Conservation (phyloP, 768 basidiomycete species). For the Phlegmacium glaucopus region DNA sequence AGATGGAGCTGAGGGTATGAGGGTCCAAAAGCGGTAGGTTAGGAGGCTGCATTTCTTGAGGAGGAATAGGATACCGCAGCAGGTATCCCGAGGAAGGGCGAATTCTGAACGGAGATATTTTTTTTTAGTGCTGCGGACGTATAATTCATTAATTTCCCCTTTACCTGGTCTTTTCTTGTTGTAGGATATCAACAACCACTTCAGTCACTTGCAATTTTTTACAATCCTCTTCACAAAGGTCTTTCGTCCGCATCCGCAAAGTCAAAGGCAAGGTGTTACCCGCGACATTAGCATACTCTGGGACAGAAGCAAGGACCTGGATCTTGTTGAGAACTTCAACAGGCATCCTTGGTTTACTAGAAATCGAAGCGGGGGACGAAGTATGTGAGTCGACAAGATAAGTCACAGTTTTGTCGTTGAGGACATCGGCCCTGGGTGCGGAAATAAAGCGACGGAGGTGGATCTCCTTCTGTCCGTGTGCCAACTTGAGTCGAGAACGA, state of each 20-base stretch:
- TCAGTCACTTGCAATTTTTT: constrained; percentile 53
- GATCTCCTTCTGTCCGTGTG: constrained; percentile 42
- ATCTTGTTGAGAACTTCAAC: constrained; percentile 55
- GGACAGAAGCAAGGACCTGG: constrained; percentile 61
- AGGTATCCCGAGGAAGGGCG: constrained; percentile 39
- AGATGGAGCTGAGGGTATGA: constrained; percentile 53
- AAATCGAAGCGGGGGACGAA: constrained; percentile 8
- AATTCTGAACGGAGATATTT: constrained; percentile 34
- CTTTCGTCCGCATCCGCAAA: constrained; percentile 58
- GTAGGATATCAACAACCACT: constrained; percentile 55
- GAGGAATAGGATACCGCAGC: constrained; percentile 53
- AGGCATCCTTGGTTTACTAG: constrained; percentile 34
- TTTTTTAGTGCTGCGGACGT: neutral
- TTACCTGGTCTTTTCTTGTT: constrained; percentile 67
- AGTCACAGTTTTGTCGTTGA: constrained; percentile 32
- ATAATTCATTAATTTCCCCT: constrained; percentile 14
- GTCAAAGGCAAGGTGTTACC: constrained; percentile 49
- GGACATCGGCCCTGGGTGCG: constrained; percentile 32
- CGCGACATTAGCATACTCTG: constrained; percentile 47
- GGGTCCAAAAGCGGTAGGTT: constrained; percentile 49
- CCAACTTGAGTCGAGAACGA: constrained; percentile 39
- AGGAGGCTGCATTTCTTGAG: constrained; percentile 60
- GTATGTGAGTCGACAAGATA: constrained; percentile 42
- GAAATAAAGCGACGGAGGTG: constrained; percentile 51
- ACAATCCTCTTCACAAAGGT: constrained; percentile 45